Evolutionary conservation across 2,329 filamentous ascomycete species (phyloP), one percentile per base, ranked within the genome.

Genomic region (Laburnicola sp.): DNA sequence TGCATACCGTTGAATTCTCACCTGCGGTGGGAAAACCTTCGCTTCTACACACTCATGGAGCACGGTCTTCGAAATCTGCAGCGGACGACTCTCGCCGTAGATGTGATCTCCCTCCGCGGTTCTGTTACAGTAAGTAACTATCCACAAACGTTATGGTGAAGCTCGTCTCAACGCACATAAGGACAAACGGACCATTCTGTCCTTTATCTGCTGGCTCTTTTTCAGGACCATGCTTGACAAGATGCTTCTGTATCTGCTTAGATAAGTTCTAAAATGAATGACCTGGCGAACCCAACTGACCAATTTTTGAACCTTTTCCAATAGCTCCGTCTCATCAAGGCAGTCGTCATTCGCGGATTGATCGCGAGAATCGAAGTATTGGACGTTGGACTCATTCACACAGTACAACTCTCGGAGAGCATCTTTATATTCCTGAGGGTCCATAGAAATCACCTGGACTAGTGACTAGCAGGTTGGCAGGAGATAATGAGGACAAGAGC

Each of bases 21-120:
- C n/a, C 25, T 46, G 43, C 10, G 43, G 43, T 16, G 34, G 43
- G n/a, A 46, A 46, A n/a, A 46, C 22, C 22, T 25, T 34, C 4
- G 43, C 28, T 11, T 21, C n/a, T 4, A 46, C 21, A n/a, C 32
- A 26, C 32, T 11, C 11, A n/a, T 11, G 4, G 2, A 46, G 32
- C 11, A 38, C 32, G 8, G 2, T 28, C 25, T 28, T 46, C 7
- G 43, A 37, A 11, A 46, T 38, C 7, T 30, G 22, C 10, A 46
- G 34, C 5, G 43, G 26, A 9, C 27, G 25, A 10, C 6, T 11
- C 9, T 46, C 43, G n/a, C 37, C 23, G 11, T 46, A 31, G 5
- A 46, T 30, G 10, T 32, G 32, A 21, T 46, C 43, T 6, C 43
- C 43, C 21, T 46, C 38, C 25, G 43, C 25, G 9, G 43, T 37